Evolutionary conservation across 108 stramenopile genomes (phyloP).

Genomic region (Halocafeteria seosinensis): DNA sequence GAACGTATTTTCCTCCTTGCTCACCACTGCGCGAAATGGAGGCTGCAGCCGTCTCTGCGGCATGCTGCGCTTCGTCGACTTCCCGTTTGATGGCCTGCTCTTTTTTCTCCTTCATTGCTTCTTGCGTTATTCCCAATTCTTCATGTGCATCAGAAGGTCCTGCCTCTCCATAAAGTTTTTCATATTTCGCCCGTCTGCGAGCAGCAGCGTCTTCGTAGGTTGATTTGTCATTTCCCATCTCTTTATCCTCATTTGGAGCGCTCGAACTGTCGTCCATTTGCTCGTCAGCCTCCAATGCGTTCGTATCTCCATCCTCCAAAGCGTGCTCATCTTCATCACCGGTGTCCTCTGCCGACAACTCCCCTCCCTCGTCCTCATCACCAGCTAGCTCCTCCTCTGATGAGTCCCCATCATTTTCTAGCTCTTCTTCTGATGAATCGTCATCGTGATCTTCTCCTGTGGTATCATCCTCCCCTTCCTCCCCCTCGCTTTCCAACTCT

Average conservation of each 20-base stretch:
- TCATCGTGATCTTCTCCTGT: too few species aligned
- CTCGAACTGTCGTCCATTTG: not conserved
- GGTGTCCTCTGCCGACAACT: too few species aligned
- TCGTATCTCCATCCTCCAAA: not conserved
- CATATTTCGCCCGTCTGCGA: not conserved
- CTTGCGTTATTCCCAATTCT: not conserved
- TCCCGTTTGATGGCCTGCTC: too few species aligned
- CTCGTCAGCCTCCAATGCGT: not conserved
- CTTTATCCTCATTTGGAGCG: not conserved
- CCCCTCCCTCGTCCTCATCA: too few species aligned
- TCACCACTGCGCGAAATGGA: not conserved
- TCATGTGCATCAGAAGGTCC: not conserved
- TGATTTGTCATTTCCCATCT: constrained; percentile 10
- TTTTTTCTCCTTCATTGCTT: too few species aligned
- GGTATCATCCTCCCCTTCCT: too few species aligned
- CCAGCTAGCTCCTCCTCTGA: too few species aligned
- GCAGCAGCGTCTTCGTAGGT: not conserved
- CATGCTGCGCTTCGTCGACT: too few species aligned
- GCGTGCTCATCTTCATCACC: not conserved
- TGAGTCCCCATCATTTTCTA: too few species aligned
- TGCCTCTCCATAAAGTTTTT: not conserved
- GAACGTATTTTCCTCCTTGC: not conserved
- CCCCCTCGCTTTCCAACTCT: too few species aligned
- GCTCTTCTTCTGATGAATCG: too few species aligned
- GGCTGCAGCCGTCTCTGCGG: not conserved